A percentile compares a stretch with the other conserved stretches of the same genome.
Conservation (phyloP, 139 green algal species). For the Choricystis sp. region DNA sequence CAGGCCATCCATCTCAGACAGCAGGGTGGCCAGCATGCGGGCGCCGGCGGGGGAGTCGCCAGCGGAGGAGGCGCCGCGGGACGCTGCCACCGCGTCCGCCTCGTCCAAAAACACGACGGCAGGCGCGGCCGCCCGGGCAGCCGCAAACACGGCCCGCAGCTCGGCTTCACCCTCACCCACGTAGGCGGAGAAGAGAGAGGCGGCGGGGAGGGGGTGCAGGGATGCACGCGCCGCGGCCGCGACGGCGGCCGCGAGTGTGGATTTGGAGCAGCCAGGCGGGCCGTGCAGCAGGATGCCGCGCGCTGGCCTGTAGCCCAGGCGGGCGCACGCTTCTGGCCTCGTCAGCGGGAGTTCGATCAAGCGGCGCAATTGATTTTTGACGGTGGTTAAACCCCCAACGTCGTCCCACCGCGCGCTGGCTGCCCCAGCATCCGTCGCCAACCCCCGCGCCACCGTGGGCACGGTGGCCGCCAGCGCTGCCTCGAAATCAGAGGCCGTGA, state of each 20-base stretch:
- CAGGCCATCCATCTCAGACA: slow-evolving; percentile 75
- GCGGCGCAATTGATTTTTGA: slow-evolving; percentile 49
- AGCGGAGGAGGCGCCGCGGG: not conserved
- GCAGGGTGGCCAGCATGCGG: slow-evolving; percentile 55
- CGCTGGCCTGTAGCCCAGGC: slow-evolving; percentile 46
- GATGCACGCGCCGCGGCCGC: slow-evolving; percentile 44
- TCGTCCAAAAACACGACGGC: slow-evolving; percentile 81
- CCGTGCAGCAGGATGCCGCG: slow-evolving; percentile 73
- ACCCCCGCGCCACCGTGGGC: slow-evolving; percentile 39
- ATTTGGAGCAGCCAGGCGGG: slow-evolving; percentile 77
- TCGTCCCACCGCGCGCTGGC: slow-evolving; percentile 40
- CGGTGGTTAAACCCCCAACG: slow-evolving; percentile 51
- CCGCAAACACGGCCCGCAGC: slow-evolving; percentile 49
- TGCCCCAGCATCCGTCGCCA: slow-evolving; percentile 3
- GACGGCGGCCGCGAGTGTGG: slow-evolving; percentile 57
- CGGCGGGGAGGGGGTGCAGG: slow-evolving; percentile 39
- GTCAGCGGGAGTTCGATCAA: slow-evolving; percentile 63
- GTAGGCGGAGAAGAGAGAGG: slow-evolving; percentile 61
- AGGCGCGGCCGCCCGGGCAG: slow-evolving; percentile 46
- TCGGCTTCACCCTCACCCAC: slow-evolving; percentile 69
- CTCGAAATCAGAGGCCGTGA: slow-evolving; percentile 27
- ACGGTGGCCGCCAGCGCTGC: slow-evolving; percentile 33
- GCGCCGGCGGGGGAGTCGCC: not conserved
- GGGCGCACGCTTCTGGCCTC: slow-evolving; percentile 42
- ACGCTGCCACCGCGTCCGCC: slow-evolving; percentile 46